Conservation (phyloP, 2,329 filamentous ascomycete species). For the Coniochaeta ligniaria region DNA sequence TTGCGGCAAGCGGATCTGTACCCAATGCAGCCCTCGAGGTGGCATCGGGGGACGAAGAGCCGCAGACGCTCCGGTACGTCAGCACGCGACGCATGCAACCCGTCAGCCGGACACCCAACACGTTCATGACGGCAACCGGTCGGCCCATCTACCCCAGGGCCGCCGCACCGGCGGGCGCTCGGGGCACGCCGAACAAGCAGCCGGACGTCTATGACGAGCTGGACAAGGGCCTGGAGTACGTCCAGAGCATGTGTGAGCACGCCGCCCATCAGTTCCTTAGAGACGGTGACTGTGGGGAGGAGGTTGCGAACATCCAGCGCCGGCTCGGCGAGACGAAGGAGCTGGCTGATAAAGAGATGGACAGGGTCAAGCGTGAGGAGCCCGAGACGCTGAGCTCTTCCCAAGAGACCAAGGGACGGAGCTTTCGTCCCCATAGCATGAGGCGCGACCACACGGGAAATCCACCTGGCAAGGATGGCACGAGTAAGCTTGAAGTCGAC, state of each 20-base stretch:
- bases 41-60: constrained; percentile 7
- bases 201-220: constrained; percentile 61
- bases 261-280: constrained; percentile 87
- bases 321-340: constrained; percentile 58
- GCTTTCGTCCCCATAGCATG: constrained; percentile 46
- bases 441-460: constrained; percentile 33
- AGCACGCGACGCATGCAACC: constrained; percentile 30
- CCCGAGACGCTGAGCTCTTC: constrained; percentile 31
- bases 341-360: constrained; percentile 52
- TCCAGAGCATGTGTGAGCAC: constrained; percentile 75
- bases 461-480: constrained; percentile 11
- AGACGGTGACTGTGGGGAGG: constrained; percentile 74
- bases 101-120: constrained; percentile 11
- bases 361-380: constrained; percentile 46
- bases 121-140: constrained; percentile 17
- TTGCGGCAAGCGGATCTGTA: neutral
- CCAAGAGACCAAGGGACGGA: constrained; percentile 33
- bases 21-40: constrained; percentile 5
- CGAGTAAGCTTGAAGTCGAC: constrained; percentile 27
- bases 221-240: constrained; percentile 72
- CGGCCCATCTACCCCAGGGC: constrained; percentile 13
- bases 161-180: constrained; percentile 12
- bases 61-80: constrained; percentile 26
- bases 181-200: constrained; percentile 18
- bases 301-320: constrained; percentile 62